A percentile compares a stretch with the other conserved stretches of the same genome.
phyloP scores from a whole-genome alignment of 345 rosid species.

The Dovyalis caffra region DNA sequence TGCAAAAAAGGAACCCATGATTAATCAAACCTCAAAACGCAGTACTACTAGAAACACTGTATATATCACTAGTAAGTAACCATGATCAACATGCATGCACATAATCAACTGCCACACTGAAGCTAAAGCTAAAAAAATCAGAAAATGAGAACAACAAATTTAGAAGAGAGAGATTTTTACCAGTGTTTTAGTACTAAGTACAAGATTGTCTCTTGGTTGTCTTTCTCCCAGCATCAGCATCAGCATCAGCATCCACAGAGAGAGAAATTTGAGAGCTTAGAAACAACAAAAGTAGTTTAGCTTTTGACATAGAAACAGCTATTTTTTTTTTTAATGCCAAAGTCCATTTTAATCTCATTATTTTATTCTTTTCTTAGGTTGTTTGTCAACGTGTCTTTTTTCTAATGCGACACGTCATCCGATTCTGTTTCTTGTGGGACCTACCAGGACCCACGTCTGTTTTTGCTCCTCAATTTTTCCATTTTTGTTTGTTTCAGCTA shows the following conservation, averaged over 20 bases:
- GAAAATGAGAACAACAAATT: no score
- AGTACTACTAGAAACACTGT: background rate
- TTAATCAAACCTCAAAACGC: background rate
- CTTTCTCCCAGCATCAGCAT: background rate
- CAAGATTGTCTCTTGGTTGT: no score
- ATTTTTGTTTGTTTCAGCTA: background rate
- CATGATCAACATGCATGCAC: background rate
- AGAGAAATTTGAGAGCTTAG: background rate
- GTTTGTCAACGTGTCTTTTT: background rate
- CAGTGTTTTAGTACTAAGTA: no score
- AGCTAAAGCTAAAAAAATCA: background rate
- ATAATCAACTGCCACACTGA: background rate
- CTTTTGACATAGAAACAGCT: slow-evolving; percentile 44
- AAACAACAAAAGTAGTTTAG: slow-evolving; percentile 28
- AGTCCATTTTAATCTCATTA: slow-evolving; percentile 5
- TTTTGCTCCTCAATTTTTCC: background rate
- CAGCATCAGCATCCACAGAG: background rate
- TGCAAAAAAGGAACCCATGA: background rate
- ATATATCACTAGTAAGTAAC: background rate
- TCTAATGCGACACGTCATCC: background rate
- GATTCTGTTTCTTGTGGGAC: slow-evolving; percentile 7
- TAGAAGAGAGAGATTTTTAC: background rate
- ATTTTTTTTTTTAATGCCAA: background rate
- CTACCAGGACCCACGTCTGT: slow-evolving; percentile 1
- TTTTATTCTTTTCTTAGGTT: background rate